These are phyloP conservation scores for Trichophyton schoenleinii DNA, from an alignment of 2,329 filamentous ascomycete species.

Conservation along the genomic window DNA sequence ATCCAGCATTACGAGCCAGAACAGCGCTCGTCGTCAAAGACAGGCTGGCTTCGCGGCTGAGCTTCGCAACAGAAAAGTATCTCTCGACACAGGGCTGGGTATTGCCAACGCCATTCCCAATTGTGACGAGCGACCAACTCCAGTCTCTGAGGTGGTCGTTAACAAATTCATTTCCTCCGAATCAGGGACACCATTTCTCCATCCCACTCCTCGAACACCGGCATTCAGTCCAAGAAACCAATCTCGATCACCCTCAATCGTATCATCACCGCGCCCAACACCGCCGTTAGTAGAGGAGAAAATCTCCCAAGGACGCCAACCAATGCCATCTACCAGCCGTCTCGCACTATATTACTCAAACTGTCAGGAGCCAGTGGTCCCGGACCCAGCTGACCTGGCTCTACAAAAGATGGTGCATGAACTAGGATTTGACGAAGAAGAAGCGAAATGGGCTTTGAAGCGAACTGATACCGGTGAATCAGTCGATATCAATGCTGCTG, in stretches of 20 bases:
- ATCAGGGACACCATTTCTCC: not conserved
- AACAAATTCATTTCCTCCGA: conserved; percentile 17
- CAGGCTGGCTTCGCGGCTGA: conserved; percentile 25
- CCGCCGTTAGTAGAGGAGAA: conserved; percentile 13
- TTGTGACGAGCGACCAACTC: conserved; percentile 29
- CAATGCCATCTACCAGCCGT: conserved; percentile 13
- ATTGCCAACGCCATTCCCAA: not conserved
- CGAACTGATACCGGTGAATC: conserved; percentile 49
- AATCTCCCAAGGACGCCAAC: conserved; percentile 12
- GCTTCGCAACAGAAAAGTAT: conserved; percentile 19
- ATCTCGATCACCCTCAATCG: not conserved
- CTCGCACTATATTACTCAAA: conserved; percentile 15
- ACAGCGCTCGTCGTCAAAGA: conserved; percentile 16
- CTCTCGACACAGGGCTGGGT: not conserved
- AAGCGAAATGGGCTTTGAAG: conserved; percentile 45
- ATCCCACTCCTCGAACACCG: conserved; percentile 4
- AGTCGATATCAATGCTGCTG: conserved; percentile 44
- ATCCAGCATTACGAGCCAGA: conserved; percentile 6
- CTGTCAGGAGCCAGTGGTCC: conserved; percentile 22
- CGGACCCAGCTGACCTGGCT: conserved; percentile 45
- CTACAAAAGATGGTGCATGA: conserved; percentile 44
- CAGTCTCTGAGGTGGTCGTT: conserved; percentile 27
- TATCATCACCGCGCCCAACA: conserved; percentile 6
- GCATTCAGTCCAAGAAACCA: not conserved
- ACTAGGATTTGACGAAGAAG: conserved; percentile 45